A percentile compares a stretch with the other conserved stretches of the same genome.
phyloP scores from a whole-genome alignment of 2,329 filamentous ascomycete genomes.

The Fusarium papillatum region DNA sequence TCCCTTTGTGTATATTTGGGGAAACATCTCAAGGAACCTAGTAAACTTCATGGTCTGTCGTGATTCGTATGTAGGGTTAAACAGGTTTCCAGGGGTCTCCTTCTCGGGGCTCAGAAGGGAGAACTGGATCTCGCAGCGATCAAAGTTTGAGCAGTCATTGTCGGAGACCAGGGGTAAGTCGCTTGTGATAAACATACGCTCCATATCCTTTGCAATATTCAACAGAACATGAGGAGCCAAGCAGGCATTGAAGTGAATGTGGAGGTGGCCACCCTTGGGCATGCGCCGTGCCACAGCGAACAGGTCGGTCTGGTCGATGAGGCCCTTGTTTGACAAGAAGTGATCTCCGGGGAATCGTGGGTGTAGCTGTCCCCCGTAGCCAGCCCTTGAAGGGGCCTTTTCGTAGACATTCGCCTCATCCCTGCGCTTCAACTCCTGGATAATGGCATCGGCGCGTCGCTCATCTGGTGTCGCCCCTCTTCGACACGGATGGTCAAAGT shows the following conservation, averaged over 20 bases:
- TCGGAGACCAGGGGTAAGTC: slow-evolving; percentile 58
- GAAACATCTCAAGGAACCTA: slow-evolving; percentile 56
- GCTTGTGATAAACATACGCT: slow-evolving; percentile 79
- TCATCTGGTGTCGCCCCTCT: slow-evolving; percentile 51
- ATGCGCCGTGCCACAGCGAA: slow-evolving; percentile 68
- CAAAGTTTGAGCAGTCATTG: slow-evolving; percentile 58
- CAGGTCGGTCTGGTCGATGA: slow-evolving; percentile 69
- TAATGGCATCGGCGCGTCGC: slow-evolving; percentile 52
- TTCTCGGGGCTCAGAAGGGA: slow-evolving; percentile 58
- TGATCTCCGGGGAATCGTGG: slow-evolving; percentile 65
- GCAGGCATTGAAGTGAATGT: slow-evolving; percentile 86
- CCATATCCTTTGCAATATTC: slow-evolving; percentile 64
- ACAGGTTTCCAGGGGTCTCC: slow-evolving; percentile 60
- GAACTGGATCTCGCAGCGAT: slow-evolving; percentile 73
- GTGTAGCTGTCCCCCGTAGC: slow-evolving; percentile 60
- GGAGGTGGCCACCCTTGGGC: slow-evolving; percentile 81
- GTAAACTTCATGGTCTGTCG: slow-evolving; percentile 59
- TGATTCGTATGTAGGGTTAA: slow-evolving; percentile 61
- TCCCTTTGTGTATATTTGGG: slow-evolving; percentile 35
- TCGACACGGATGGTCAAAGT: slow-evolving; percentile 57
- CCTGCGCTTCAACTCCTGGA: slow-evolving; percentile 52
- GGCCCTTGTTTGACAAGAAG: slow-evolving; percentile 67
- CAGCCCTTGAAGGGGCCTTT: slow-evolving; percentile 46
- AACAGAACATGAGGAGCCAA: slow-evolving; percentile 73
- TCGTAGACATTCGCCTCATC: slow-evolving; percentile 56